Evolutionary conservation across 2,329 filamentous ascomycete species (phyloP), one percentile per base, ranked within the genome.

Genomic region (Verticillium albo-atrum): DNA sequence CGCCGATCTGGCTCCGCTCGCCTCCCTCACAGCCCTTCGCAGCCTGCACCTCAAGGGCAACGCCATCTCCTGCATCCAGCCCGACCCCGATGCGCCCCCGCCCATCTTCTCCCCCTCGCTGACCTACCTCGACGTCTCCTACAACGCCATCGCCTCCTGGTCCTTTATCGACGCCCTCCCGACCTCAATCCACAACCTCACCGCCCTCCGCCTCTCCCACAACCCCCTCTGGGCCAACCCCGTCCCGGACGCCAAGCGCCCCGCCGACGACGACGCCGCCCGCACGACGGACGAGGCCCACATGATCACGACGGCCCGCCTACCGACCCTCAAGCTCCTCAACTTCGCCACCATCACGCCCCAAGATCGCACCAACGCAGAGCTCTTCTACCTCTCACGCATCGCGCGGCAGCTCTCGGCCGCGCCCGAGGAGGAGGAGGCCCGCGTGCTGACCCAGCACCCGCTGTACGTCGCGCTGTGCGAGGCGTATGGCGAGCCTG

Each of bases 331-430:
- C 10, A 82, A 82, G 57, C 80, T 79, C 1, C 81, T 97, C 30
- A 95, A 95, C 70, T 92, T 90, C 71, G 87, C 87, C 63, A 76
- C 78, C 17, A 87, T 98, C 65, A 87, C 87, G 0, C 66, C 79
- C 1, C 85, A 88, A 50, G 93, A 98, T 71, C 86, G 94, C 20
- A 81, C 86, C 58, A 95, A 98, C 68, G 92, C 92, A 4, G 95
- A 98, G 67, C 88, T 94, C 68, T 99, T 96, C 72, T 99, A 99
- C 72, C 84, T 98, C 12, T 91, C 89, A 1, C 84, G 90, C 58
- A 95, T 97, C 60, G 90, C 84, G 12, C 87, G 87, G 63, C 90
- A 95, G 70, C 78, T 97, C 42, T 82, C 86, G 1, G 76, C 80
- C 3, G 82, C 85, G 0, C 77, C 85, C 0, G 80, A 84, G 59